These are phyloP conservation scores for Angomonas ambiguus DNA, from an alignment of 208 protist genomes.

Conservation along the genomic window DNA sequence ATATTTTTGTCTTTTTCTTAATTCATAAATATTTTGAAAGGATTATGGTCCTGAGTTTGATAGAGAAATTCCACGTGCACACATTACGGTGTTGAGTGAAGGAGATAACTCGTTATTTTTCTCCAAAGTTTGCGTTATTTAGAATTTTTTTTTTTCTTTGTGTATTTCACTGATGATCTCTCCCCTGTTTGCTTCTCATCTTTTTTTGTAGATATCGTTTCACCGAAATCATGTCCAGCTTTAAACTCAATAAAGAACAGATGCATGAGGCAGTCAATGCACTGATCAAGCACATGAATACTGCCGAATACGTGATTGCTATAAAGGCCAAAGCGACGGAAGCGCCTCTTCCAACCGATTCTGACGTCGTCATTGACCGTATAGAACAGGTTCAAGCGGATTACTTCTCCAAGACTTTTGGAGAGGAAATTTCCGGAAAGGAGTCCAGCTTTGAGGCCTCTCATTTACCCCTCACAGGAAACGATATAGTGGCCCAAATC, in stretches of 20 bases:
- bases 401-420: constrained; percentile 25
- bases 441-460: background rate
- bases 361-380: constrained; percentile 47
- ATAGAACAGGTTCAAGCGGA: constrained; percentile 62
- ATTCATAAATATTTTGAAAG: constrained; percentile 3
- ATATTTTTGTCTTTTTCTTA: background rate
- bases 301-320: constrained; percentile 24
- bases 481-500: constrained; percentile 37
- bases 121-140: background rate
- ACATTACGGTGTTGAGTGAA: constrained; percentile 1
- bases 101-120: too few species aligned
- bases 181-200: constrained; percentile 14
- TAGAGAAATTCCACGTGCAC: background rate
- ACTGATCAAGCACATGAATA: constrained; percentile 47
- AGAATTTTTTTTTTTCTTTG: constrained; percentile 5
- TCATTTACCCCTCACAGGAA: constrained; percentile 20
- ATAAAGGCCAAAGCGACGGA: constrained; percentile 21
- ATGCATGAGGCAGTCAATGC: constrained; percentile 32
- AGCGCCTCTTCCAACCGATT: constrained; percentile 29
- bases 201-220: background rate
- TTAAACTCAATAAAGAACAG: constrained; percentile 1
- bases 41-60: background rate
- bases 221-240: background rate
- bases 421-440: constrained; percentile 8
- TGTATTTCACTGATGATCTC: constrained; percentile 3